Base-by-base conservation (phyloP, 306 rosid genomes). In the Medicago lupulina region DNA sequence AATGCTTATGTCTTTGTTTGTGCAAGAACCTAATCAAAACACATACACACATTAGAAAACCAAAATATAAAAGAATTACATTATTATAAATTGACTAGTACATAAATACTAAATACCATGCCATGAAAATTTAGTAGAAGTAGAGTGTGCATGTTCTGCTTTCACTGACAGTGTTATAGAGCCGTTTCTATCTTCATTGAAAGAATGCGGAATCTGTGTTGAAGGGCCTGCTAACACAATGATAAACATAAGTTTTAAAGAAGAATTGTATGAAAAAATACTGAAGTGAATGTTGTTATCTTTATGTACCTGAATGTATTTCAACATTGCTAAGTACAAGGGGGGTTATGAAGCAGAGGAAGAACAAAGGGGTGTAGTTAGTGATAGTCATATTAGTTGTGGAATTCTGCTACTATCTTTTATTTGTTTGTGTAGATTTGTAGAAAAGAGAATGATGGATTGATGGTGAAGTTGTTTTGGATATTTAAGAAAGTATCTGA, bases 1-100 rank as follows among this genome's bases (percentile, higher is more conserved):
- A 40, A 91, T 87, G 89, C 90, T 86, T 79, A 91, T 82, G 76
- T 89, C 97, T 78, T 61, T 84, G 15, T 50, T 80, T 59, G 85
- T 66, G 83, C 92, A 91, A 54, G 80, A 73, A 43, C 88, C 92
- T 90, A 25, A 58, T 61, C 6, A 0, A 3, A 7, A 54, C 61
- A 54, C 61, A 18, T 18, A 54, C 6, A 18, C 61, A 54, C 18
- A 4, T 54, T 17, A 54, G 28, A 0, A 53, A 50, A 50, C 19
- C 43, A 39, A 39, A 8, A 7, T 16, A 51, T 53, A 9, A 8
- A 8, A 8, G 3, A 6, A 53, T 53, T 53, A 8, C 25, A 53
- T 8, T 53, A 16, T 16, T 16, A 51, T 43, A 43, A 43, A 43
- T 43, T 43, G 47, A 9, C 47, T 0, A 43, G 47, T 43, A 9